Conservation (phyloP, 1,139 yeast genomes). For the Meyerozyma carpophila region DNA sequence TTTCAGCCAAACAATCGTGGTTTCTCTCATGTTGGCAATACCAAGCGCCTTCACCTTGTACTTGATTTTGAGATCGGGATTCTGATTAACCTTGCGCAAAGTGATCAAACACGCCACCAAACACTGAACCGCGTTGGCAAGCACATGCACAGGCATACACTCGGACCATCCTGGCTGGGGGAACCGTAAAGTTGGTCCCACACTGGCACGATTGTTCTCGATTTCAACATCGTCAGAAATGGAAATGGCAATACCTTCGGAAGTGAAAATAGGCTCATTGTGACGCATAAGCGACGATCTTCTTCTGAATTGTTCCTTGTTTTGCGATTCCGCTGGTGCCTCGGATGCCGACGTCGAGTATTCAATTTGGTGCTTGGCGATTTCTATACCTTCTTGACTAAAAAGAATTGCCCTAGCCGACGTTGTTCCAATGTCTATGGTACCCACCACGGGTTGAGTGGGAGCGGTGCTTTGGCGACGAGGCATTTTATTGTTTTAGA, state of each 20-base stretch:
- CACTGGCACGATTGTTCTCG: slow-evolving; percentile 49
- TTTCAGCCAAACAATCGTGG: slow-evolving; percentile 86
- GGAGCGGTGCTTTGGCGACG: slow-evolving; percentile 18
- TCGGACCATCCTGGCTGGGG: slow-evolving; percentile 93
- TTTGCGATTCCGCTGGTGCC: slow-evolving; percentile 39
- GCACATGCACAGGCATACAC: slow-evolving; percentile 82
- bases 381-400: slow-evolving; percentile 64
- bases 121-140: slow-evolving; percentile 79
- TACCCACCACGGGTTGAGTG: slow-evolving; percentile 50
- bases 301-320: slow-evolving; percentile 49
- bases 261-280: slow-evolving; percentile 58
- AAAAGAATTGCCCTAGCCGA: slow-evolving; percentile 89
- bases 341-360: slow-evolving; percentile 70
- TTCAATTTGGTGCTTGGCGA: slow-evolving; percentile 87
- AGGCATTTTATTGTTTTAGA: slow-evolving; percentile 6
- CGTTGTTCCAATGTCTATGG: slow-evolving; percentile 92
- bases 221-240: slow-evolving; percentile 54
- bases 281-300: slow-evolving; percentile 45
- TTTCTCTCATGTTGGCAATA: slow-evolving; percentile 93
- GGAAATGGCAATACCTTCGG: slow-evolving; percentile 69
- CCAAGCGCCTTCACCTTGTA: slow-evolving; percentile 66
- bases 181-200: slow-evolving; percentile 67
- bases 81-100: slow-evolving; percentile 53
- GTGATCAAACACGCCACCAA: slow-evolving; percentile 59
- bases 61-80: slow-evolving; percentile 41